Evolutionary conservation across 768 basidiomycete species (phyloP).

Genomic region (Leucocoprinus leucothites): DNA sequence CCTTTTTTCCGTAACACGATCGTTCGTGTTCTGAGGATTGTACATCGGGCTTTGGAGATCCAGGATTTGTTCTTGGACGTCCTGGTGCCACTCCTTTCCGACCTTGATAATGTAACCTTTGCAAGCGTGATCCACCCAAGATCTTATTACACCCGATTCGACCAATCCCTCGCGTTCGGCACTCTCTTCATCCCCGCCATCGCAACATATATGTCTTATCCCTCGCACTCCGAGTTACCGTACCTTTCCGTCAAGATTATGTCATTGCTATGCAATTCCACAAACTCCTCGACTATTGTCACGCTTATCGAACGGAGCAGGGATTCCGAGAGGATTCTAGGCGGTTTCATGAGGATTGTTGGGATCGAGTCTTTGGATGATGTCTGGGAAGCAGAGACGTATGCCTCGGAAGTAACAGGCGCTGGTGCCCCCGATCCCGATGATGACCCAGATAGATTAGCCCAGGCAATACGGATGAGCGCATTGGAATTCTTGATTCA

Average conservation of each 20-base stretch:
- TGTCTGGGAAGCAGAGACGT: constrained; percentile 53
- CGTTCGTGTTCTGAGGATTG: constrained; percentile 76
- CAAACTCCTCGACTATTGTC: constrained; percentile 68
- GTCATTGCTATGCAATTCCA: constrained; percentile 59
- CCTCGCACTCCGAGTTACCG: constrained; percentile 68
- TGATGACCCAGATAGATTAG: constrained; percentile 41
- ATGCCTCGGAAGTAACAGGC: constrained; percentile 63
- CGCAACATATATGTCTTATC: constrained; percentile 74
- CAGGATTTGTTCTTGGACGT: constrained; percentile 91
- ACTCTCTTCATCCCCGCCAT: constrained; percentile 76
- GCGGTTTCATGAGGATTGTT: constrained; percentile 71
- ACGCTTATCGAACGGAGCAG: constrained; percentile 76
- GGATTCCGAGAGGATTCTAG: constrained; percentile 83
- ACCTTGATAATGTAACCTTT: constrained; percentile 54
- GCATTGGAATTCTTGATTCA: constrained; percentile 81
- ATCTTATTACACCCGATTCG: constrained; percentile 70
- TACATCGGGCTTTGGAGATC: constrained; percentile 76
- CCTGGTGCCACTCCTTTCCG: constrained; percentile 71
- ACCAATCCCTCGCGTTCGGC: constrained; percentile 69
- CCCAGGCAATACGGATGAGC: constrained; percentile 70
- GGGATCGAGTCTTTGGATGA: constrained; percentile 60
- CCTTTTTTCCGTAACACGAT: constrained; percentile 74
- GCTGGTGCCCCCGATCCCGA: constrained; percentile 67
- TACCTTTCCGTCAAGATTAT: constrained; percentile 81
- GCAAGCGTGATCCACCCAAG: constrained; percentile 56